Base-by-base conservation (phyloP, 225 moss, liverwort and hornwort species). In the Polytrichum commune region DNA sequence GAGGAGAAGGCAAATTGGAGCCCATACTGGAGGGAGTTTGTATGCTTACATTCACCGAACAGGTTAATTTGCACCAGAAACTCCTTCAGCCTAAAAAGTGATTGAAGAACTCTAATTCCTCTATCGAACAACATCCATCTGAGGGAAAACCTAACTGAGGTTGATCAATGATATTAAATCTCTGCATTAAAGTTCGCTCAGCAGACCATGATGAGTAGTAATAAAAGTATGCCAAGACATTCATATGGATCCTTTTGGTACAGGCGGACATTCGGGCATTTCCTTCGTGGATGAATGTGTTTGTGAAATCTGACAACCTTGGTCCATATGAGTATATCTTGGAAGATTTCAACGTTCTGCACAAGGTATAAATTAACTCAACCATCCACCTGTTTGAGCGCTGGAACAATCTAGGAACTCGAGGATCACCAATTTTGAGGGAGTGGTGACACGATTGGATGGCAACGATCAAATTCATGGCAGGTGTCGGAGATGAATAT, bases 261-360 rank as follows among this genome's bases (percentile, higher is more conserved):
- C 73, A 95, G 92, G 90, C 86, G 27, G 75, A 75, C 8, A 65
- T 80, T 22, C 67, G 55, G 60, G 77, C 85, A 30, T 96, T 93
- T 73, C 93, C 93, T 1, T 27, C 77, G 20, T 96, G 91, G 95
- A 93, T 96, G 95, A 82, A 72, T 19, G 83, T 86, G 0, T 96
- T 73, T 61, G 82, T 90, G 27, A 91, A 86, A 75, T 86, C 83
- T 1, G 83, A 84, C 13, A 76, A 84, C 20, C 18, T 87, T 66
- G 86, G 89, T 3, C 80, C 84, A 0, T 83, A 83, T 24, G 78
- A 85, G 56, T 68, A 72, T 7, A 70, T 79, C 58, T 78, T 89
- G 28, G 86, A 90, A 71, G 90, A 85, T 29, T 78, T 46, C 65
- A 80, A 85, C 32, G 77, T 88, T 5, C 13, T 85, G 70, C 19